These are phyloP conservation scores for Tricholoma terreum DNA, from an alignment of 768 basidiomycete species.

Conservation along the genomic window DNA sequence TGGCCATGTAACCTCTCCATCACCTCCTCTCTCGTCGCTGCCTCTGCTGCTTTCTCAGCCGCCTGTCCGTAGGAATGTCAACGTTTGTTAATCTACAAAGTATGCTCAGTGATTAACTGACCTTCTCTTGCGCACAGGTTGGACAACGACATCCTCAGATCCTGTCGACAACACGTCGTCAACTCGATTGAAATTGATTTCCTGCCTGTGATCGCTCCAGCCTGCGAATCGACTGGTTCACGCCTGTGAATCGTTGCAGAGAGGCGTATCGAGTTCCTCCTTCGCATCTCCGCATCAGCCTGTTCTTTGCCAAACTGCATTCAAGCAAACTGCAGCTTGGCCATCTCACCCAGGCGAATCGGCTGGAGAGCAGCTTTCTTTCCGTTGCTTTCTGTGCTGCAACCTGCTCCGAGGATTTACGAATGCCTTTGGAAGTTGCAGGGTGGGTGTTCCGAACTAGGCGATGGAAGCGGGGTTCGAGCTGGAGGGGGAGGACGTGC, in stretches of 20 bases:
- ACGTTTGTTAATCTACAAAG: too few species aligned
- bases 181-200: not conserved
- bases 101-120: not conserved
- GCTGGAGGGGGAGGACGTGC: too few species aligned
- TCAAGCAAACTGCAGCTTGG: not conserved
- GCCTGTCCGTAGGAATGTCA: too few species aligned
- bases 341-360: not conserved
- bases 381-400: not conserved
- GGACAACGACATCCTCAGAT: not conserved
- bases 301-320: not conserved
- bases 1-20: slow-evolving; percentile 3
- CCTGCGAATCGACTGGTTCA: not conserved
- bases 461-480: slow-evolving; percentile 12
- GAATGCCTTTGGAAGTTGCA: not conserved
- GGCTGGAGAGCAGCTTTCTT: not conserved
- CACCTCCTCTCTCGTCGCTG: slow-evolving; percentile 3
- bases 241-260: not conserved
- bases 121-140: not conserved
- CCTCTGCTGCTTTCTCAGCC: not conserved
- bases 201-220: not conserved
- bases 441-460: slow-evolving; percentile 10
- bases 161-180: not conserved
- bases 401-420: slow-evolving; percentile 9
- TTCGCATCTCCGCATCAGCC: not conserved
- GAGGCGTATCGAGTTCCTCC: not conserved